Evolutionary conservation across 2,329 filamentous ascomycete species (phyloP), one percentile per base, ranked within the genome.

Genomic region (Coniochaeta sp.): DNA sequence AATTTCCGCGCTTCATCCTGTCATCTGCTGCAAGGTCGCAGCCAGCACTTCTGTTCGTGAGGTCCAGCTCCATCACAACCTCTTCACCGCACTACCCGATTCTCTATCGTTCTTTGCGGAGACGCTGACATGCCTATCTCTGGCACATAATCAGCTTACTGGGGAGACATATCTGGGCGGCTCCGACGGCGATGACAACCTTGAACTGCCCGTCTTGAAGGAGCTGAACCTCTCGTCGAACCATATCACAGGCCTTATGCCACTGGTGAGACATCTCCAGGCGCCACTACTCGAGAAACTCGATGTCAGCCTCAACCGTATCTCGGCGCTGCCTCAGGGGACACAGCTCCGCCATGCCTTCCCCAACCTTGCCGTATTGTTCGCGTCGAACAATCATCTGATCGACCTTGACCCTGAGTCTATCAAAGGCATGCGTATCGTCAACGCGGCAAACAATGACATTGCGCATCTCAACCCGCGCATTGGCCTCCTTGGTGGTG

Each of bases 391-490:
- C 73, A 98, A 98, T 71, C 86, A 87, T 64, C 82, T 97, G 57
- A 79, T 82, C 6, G 87, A 89, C 16, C 80, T 96, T 17, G 83
- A 89, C 1, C 87, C 90, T 0, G 88, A 91, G 10, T 79, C 86
- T 10, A 85, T 97, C 40, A 80, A 81, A 57, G 93, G 93, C 0
- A 72, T 97, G 60, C 85, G 85, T 64, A 82, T 89, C 5, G 84
- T 96, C 2, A 91, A 96, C 70, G 85, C 91, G 9, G 86, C 85
- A 64, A 93, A 91, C 72, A 98, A 98, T 69, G 89, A 93, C 57
- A 91, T 98, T 63, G 83, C 84, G n/a, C 84, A 85, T 55, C 77
- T 98, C 16, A 90, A 95, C 62, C 89, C 93, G 0, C 85, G 88
- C 8, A 81, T 98, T 12, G 93, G 93, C 0, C 77, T 96, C 14